These are phyloP conservation scores for Verticillium alfalfae DNA, from an alignment of 2,329 filamentous ascomycete genomes.

Conservation along the genomic window DNA sequence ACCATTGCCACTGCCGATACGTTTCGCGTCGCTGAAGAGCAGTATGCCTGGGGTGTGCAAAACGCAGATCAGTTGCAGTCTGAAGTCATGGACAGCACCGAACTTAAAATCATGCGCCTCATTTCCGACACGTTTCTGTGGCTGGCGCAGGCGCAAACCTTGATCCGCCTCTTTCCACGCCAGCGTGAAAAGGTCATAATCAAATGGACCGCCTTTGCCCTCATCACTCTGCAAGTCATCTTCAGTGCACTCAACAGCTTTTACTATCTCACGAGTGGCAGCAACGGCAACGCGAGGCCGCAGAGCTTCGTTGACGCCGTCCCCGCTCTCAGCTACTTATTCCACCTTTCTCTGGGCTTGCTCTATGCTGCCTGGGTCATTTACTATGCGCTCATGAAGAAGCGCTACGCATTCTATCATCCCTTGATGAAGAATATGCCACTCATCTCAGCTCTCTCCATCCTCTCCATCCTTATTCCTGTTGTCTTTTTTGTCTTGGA, in stretches of 20 bases:
- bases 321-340: conserved; percentile 84
- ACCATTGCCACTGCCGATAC: conserved; percentile 93
- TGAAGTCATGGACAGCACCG: conserved; percentile 74
- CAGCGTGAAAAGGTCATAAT: conserved; percentile 98
- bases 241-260: conserved; percentile 94
- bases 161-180: conserved; percentile 91
- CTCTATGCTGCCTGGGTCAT: conserved; percentile 92
- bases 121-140: conserved; percentile 96
- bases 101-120: conserved; percentile 84
- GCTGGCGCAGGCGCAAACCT: conserved; percentile 93
- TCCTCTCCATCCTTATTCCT: conserved; percentile 78
- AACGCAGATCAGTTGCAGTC: conserved; percentile 72
- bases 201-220: conserved; percentile 94
- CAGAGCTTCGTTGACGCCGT: conserved; percentile 82
- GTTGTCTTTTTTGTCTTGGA: conserved; percentile 92
- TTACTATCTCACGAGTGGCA: conserved; percentile 44
- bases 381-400: conserved; percentile 89
- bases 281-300: conserved; percentile 53
- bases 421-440: conserved; percentile 85
- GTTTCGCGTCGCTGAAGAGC: conserved; percentile 73
- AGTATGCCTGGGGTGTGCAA: conserved; percentile 75
- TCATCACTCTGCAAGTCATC: conserved; percentile 84
- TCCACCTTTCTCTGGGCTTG: conserved; percentile 79
- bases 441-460: conserved; percentile 71
- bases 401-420: conserved; percentile 86